phyloP scores from a whole-genome alignment of 208 protist species.

The Acanthamoeba pearcei region DNA sequence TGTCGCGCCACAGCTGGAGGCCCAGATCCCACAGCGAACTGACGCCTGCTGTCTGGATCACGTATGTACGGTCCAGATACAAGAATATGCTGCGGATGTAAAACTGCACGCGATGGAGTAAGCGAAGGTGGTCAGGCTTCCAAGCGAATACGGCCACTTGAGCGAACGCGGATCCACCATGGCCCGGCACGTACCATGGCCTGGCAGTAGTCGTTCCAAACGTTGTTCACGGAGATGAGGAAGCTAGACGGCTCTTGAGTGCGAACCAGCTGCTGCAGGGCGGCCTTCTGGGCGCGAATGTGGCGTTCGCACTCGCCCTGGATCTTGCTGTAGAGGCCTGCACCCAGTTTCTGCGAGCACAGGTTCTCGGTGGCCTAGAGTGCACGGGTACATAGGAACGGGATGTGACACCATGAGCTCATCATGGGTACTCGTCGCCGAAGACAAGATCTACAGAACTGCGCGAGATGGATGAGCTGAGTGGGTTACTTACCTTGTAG shows the following conservation, averaged over 20 bases:
- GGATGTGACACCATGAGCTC: neutral
- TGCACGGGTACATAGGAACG: neutral
- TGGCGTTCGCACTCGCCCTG: conserved; percentile 35
- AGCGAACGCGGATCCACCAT: too few species aligned
- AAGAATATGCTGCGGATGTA: conserved; percentile 87
- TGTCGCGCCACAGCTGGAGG: conserved; percentile 79
- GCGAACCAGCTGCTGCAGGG: conserved; percentile 30
- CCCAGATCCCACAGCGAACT: conserved; percentile 85
- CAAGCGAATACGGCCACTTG: neutral
- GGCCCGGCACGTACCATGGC: conserved; percentile 65
- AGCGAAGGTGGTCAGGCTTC: neutral
- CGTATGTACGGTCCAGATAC: conserved; percentile 86
- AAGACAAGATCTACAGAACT: neutral
- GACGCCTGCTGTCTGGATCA: conserved; percentile 81
- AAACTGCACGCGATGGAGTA: conserved; percentile 65
- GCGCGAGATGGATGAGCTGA: neutral
- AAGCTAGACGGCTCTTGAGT: conserved; percentile 47
- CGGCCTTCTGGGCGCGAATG: neutral
- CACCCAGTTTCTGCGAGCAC: conserved; percentile 70
- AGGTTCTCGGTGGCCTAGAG: conserved; percentile 43
- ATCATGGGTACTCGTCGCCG: too few species aligned
- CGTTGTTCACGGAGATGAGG: conserved; percentile 73
- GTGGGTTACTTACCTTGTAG: conserved; percentile 79
- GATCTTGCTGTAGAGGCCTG: conserved; percentile 78
- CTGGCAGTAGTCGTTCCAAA: conserved; percentile 78